These are phyloP conservation scores for Byssochlamys sp. DNA, from an alignment of 2,329 filamentous ascomycete genomes.

Conservation along the genomic window DNA sequence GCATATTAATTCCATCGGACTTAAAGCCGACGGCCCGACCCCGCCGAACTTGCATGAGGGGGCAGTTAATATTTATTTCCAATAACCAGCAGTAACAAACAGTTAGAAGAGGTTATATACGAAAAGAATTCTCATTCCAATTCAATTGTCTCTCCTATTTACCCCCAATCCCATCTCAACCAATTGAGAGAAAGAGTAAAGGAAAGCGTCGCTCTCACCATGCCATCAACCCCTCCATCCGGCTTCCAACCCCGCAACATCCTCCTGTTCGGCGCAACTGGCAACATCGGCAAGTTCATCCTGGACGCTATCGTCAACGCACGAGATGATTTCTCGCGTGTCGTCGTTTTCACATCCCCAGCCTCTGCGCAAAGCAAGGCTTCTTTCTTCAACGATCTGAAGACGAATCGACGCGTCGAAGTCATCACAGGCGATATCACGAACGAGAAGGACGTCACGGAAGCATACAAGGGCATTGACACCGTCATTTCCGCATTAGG, in stretches of 20 bases:
- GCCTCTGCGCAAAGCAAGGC: conserved; percentile 44
- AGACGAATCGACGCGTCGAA: conserved; percentile 38
- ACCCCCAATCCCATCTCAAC: background rate
- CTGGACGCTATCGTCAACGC: conserved; percentile 39
- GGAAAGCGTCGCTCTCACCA: background rate
- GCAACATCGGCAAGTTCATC: conserved; percentile 45
- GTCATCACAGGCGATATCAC: conserved; percentile 49
- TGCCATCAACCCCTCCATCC: background rate
- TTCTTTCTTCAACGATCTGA: conserved; percentile 39
- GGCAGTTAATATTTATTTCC: no score
- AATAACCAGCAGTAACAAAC: background rate
- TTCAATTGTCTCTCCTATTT: background rate
- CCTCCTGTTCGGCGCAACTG: conserved; percentile 46
- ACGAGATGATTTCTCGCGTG: conserved; percentile 38
- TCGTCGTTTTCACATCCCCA: conserved; percentile 50
- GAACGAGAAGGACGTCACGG: conserved; percentile 42
- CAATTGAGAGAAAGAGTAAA: background rate
- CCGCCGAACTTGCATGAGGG: background rate
- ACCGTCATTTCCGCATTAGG: conserved; percentile 59
- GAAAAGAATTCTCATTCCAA: background rate
- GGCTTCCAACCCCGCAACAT: conserved; percentile 30
- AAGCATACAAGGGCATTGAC: conserved; percentile 53
- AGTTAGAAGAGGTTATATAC: background rate
- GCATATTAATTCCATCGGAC: background rate
- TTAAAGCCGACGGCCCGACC: background rate